phyloP scores from a whole-genome alignment of 2,329 filamentous ascomycete species.

The Pseudogymnoascus sp. region DNA sequence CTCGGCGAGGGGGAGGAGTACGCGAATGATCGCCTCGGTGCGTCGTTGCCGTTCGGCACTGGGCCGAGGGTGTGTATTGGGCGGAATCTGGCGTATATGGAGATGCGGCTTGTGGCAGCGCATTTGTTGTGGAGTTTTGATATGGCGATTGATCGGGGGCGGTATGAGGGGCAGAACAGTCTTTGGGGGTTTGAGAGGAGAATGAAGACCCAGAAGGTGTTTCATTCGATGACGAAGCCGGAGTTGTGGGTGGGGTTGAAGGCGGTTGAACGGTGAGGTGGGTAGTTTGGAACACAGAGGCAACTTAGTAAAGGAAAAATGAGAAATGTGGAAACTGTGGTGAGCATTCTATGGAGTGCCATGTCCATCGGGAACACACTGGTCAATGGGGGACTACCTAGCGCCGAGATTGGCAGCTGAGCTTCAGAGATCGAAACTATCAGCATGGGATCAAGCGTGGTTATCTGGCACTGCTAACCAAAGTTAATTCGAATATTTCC shows the following conservation, averaged over 20 bases:
- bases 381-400: neutral
- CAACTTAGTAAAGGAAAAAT: neutral
- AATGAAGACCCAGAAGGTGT: neutral
- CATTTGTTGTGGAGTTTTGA: conserved; percentile 15
- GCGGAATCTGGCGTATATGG: conserved; percentile 14
- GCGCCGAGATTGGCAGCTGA: neutral
- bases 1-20: neutral
- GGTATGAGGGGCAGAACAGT: neutral
- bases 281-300: neutral
- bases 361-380: neutral
- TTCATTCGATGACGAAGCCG: conserved; percentile 1
- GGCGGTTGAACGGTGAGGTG: neutral
- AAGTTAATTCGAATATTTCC: neutral
- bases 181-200: neutral
- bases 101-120: conserved; percentile 12
- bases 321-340: neutral
- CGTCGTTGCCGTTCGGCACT: conserved; percentile 10
- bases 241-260: conserved; percentile 2
- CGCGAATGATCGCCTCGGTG: neutral
- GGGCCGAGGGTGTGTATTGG: conserved; percentile 15
- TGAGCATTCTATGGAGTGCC: neutral
- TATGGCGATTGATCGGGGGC: conserved; percentile 7
- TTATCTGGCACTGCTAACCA: neutral
- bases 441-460: neutral
- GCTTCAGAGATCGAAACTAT: neutral